Evolutionary conservation across 768 basidiomycete genomes (phyloP), one percentile per base, ranked within the genome.

Genomic region (Dioszegia crocea): DNA sequence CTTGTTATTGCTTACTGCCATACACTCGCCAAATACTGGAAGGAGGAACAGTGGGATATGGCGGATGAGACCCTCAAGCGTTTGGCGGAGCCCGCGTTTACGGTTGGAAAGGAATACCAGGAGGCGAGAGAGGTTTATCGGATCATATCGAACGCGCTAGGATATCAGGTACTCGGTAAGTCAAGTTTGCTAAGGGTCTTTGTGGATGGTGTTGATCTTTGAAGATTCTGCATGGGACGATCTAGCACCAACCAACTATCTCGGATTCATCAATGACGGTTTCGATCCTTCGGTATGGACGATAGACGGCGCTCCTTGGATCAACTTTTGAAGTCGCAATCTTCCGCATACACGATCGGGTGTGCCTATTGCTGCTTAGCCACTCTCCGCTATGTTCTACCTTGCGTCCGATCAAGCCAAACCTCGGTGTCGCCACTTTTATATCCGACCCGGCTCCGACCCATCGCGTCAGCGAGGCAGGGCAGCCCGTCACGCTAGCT

Each of bases 271-370:
- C 50, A 59, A 51, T 41, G 57, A 59, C 41, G 48, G 57, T 10
- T 55, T 60, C 30, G 59, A 54, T 54, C 52, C 52, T 24, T 60
- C 59, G n/a, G 51, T 60, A 12, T 60, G 59, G 59, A 47, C 43
- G 6, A 21, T 55, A 5, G 57, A 59, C 21, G 57, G 57, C 4
- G 12, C 29, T 12, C 56, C 29, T 4, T 57, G 56, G 56, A 33
- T 48, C 27, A 29, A 48, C 17, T 29, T 48, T 9, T 48, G 26
- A 46, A 5, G 8, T 41, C 40, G 33, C 33, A 14, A 6, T 19
- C 16, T 9, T 19, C 8, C 40, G 40, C 40, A 41, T 14, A 45
- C 33, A 14, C 33, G 33, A 33, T 33, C 33, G n/a, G n/a, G n/a
- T n/a, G n/a, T n/a, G n/a, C n/a, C n/a, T n/a, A n/a, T n/a, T n/a